Base-by-base conservation (phyloP, 2,329 filamentous ascomycete genomes). In the Alternaria arborescens region DNA sequence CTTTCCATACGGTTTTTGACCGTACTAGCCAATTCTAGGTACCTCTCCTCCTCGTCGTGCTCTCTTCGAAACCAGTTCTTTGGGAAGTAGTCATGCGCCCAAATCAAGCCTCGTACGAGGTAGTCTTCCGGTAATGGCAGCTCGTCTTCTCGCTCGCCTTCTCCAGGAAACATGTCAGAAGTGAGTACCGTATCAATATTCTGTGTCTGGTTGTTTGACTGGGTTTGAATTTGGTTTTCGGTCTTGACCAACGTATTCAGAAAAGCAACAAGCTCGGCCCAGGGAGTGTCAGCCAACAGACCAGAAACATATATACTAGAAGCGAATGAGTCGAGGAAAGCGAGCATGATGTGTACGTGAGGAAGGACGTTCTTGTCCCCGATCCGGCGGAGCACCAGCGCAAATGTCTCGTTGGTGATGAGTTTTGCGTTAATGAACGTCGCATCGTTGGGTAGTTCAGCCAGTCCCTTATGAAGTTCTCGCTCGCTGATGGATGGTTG, bases 61-160 rank as follows among this genome's bases (percentile, higher is more conserved):
- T 84, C 84, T 1, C 84, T 82, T 8, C 83, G 82, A 69, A 91
- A 91, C 86, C 86, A 91, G 0, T 82, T 78, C 0, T 76, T 57
- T 0, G 88, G 88, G 54, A 86, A 88, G 57, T 89, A 89, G 11
- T 81, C 80, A 2, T 87, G 82, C 0, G 84, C 80, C 80, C 87
- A 91, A 2, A 88, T 73, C 1, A 91, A 78, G 0, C 90, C 90
- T 1, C 88, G 82, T 56, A 92, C 83, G 0, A 86, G 82, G 65
- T 87, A 91, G 61, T 93, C 91, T 50, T 93, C 91, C 0, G 89
- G 88, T 0, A 93, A 73, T 0, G 90, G 89, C 1, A 83, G 80
- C 1, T 81, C 82, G 0, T 82, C 73, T 1, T 78, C 28, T 6
- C 60, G 57, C 22, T 69, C 64, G 5, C 55, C 52, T 2, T 80